A percentile compares a stretch with the other conserved stretches of the same genome.
These are phyloP conservation scores for Pseudocercospora fuligena DNA, from an alignment of 2,329 filamentous ascomycete species.

Conservation along the genomic window DNA sequence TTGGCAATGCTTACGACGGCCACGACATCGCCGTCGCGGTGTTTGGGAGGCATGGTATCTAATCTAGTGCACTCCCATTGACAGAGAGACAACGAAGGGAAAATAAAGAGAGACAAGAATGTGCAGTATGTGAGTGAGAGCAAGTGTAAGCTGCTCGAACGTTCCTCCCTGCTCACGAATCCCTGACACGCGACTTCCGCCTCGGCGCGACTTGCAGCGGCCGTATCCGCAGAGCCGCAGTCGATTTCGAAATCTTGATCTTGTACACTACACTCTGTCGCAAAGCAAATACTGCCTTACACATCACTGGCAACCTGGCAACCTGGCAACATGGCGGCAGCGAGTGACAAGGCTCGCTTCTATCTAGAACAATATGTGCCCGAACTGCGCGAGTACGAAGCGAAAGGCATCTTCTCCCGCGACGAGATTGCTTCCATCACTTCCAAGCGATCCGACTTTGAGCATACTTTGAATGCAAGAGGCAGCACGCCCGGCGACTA, in stretches of 20 bases:
- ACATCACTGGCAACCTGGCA: constrained; percentile 63
- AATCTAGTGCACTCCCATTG: constrained; percentile 13
- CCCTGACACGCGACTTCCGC: constrained; percentile 14
- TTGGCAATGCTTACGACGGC: constrained; percentile 55
- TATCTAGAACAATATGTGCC: constrained; percentile 91
- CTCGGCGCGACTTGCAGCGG: constrained; percentile 2
- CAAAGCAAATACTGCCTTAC: neutral
- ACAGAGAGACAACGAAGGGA: constrained; percentile 1
- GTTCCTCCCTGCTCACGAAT: constrained; percentile 10
- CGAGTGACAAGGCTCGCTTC: constrained; percentile 92
- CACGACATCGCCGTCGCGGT: constrained; percentile 66
- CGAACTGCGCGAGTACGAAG: constrained; percentile 88
- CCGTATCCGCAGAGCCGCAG: neutral
- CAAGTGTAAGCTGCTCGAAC: constrained; percentile 10
- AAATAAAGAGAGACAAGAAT: constrained; percentile 17
- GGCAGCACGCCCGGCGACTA: constrained; percentile 79
- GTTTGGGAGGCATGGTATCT: constrained; percentile 61
- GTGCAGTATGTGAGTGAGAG: neutral
- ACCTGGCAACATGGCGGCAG: constrained; percentile 70
- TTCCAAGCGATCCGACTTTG: constrained; percentile 88
- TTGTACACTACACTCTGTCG: neutral
- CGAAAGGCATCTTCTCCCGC: constrained; percentile 87
- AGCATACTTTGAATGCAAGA: constrained; percentile 85
- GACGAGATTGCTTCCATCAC: constrained; percentile 90
- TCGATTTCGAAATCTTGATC: constrained; percentile 3